These are phyloP conservation scores for Rutstroemia sp. DNA, from an alignment of 2,329 filamentous ascomycete genomes.

Conservation along the genomic window DNA sequence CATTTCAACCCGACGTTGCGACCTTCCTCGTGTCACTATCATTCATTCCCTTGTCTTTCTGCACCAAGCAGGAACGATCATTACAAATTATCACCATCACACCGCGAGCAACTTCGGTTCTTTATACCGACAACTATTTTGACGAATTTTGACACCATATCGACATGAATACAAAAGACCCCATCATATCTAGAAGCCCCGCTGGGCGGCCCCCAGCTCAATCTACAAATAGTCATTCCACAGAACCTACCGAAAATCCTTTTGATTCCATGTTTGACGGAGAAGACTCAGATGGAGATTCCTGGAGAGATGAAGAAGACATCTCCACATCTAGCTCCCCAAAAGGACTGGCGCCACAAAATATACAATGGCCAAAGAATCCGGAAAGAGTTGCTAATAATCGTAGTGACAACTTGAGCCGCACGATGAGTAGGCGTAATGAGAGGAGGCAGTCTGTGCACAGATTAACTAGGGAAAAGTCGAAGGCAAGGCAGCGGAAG, in stretches of 20 bases:
- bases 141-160: constrained; percentile 8
- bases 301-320: constrained; percentile 26
- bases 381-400: constrained; percentile 8
- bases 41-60: not conserved
- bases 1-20: not conserved
- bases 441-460: constrained; percentile 27
- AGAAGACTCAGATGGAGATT: constrained; percentile 23
- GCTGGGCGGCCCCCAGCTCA: not conserved
- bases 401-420: constrained; percentile 10
- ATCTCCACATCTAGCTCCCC: not conserved
- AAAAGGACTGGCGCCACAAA: constrained; percentile 7
- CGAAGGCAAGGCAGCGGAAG: constrained; percentile 51
- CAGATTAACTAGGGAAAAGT: constrained; percentile 40
- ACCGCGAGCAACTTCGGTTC: not conserved
- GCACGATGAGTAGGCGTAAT: constrained; percentile 14
- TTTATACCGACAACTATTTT: constrained; percentile 1
- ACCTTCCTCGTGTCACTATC: constrained; percentile 1
- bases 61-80: constrained; percentile 1
- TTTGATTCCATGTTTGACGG: constrained; percentile 21
- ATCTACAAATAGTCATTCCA: constrained; percentile 10
- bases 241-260: constrained; percentile 17
- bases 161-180: constrained; percentile 8
- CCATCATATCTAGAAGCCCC: constrained; percentile 6
- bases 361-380: constrained; percentile 20
- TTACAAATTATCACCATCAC: not conserved